phyloP scores from a whole-genome alignment of 495 filamentous ascomycete species.

The Cercophora newfieldiana region DNA sequence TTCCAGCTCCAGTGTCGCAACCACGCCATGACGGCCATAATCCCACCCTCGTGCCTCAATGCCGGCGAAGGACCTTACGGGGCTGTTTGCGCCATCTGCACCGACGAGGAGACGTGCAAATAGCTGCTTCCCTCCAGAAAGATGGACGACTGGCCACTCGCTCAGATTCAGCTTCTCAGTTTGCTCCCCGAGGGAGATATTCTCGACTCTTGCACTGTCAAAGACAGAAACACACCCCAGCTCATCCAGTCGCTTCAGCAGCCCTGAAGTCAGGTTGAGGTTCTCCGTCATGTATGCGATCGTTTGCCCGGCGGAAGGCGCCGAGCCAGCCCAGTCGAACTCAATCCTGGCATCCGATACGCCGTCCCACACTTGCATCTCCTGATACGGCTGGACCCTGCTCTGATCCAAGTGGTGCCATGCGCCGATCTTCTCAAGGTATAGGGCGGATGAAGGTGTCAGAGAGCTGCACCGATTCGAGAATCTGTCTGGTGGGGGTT shows the following conservation, averaged over 20 bases:
- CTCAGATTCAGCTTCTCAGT: constrained; percentile 71
- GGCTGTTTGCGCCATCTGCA: constrained; percentile 92
- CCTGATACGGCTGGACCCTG: constrained; percentile 82
- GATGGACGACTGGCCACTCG: constrained; percentile 80
- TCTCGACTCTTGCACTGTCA: constrained; percentile 71
- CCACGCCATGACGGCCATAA: constrained; percentile 85
- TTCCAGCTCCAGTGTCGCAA: constrained; percentile 78
- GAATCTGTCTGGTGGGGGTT: constrained; percentile 65
- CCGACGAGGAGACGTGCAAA: constrained; percentile 84
- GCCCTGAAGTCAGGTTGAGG: constrained; percentile 73
- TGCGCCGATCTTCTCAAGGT: constrained; percentile 74
- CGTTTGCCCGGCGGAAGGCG: constrained; percentile 44
- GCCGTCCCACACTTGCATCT: constrained; percentile 98
- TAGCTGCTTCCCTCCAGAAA: constrained; percentile 62
- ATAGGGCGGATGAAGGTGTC: constrained; percentile 77
- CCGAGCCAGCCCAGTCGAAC: constrained; percentile 71
- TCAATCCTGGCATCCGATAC: constrained; percentile 81
- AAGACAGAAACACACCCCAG: constrained; percentile 68
- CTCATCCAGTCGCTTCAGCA: constrained; percentile 68
- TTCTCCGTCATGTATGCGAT: constrained; percentile 99
- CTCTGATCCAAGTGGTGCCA: constrained; percentile 72
- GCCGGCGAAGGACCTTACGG: constrained; percentile 84
- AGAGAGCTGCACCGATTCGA: constrained; percentile 95
- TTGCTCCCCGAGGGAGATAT: constrained; percentile 72
- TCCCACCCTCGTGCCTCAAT: constrained; percentile 90